A percentile compares a stretch with the other conserved stretches of the same genome.
Conservation (phyloP, 2,329 filamentous ascomycete genomes). For the Leptographium wingfieldii region DNA sequence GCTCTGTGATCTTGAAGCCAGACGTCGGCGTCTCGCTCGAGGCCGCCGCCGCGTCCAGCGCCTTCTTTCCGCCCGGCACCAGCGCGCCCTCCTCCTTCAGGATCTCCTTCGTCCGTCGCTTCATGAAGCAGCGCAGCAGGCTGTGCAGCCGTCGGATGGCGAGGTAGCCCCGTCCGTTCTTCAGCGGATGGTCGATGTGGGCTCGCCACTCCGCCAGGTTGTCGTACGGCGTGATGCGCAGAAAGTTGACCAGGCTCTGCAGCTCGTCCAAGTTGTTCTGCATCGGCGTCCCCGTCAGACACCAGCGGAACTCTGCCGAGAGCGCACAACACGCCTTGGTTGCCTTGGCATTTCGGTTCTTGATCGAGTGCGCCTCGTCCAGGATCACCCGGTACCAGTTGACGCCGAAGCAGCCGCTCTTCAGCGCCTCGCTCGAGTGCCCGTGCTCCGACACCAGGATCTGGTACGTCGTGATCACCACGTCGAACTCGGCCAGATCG, state of each 20-base stretch:
- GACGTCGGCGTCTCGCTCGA: constrained; percentile 9
- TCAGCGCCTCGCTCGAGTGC: constrained; percentile 51
- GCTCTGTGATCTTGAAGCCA: constrained; percentile 78
- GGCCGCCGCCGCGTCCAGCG: constrained; percentile 24
- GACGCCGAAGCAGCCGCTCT: constrained; percentile 77
- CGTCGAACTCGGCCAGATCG: constrained; percentile 74
- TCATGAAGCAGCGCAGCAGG: constrained; percentile 89
- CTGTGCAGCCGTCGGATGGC: constrained; percentile 79
- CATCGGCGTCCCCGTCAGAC: constrained; percentile 90
- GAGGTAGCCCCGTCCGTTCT: constrained; percentile 76
- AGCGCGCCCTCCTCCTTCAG: constrained; percentile 75
- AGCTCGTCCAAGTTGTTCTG: constrained; percentile 97
- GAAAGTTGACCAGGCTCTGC: constrained; percentile 83
- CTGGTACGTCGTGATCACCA: constrained; percentile 95
- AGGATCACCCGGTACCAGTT: constrained; percentile 94
- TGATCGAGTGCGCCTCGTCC: constrained; percentile 96
- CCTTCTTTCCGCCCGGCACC: constrained; percentile 58
- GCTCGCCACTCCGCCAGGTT: constrained; percentile 80
- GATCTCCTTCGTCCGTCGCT: constrained; percentile 96
- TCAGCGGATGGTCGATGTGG: constrained; percentile 80
- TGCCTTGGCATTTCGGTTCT: constrained; percentile 92
- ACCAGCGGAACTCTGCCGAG: constrained; percentile 84
- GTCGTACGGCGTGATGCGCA: constrained; percentile 84
- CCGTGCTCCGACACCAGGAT: constrained; percentile 86
- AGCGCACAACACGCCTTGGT: constrained; percentile 86